Evolutionary conservation across 257 asterid species (phyloP).

Genomic region (Solanum infundibuliforme): DNA sequence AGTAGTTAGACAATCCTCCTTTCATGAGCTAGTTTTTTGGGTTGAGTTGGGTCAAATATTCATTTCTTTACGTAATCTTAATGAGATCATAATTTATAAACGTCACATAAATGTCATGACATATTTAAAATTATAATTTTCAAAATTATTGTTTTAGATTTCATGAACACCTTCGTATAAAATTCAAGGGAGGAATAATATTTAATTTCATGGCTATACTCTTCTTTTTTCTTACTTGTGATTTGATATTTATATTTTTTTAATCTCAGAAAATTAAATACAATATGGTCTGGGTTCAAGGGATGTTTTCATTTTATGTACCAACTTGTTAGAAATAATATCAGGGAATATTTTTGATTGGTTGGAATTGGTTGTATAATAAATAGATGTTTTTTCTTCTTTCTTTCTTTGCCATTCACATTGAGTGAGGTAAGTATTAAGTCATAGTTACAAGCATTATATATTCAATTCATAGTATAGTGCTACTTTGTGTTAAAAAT

Average conservation of each 20-base stretch:
- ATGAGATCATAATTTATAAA: background rate
- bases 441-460: background rate
- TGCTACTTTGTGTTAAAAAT: background rate
- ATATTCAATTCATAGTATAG: background rate
- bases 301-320: background rate
- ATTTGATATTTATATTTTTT: background rate
- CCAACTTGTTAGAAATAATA: background rate
- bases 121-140: background rate
- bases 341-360: background rate
- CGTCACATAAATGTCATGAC: background rate
- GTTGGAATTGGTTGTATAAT: background rate
- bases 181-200: background rate
- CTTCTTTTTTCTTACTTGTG: background rate
- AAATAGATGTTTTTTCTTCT: background rate
- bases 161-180: background rate
- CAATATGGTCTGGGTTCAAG: background rate
- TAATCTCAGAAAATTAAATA: background rate
- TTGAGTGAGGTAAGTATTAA: background rate
- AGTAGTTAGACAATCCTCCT: background rate
- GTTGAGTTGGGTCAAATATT: too few species aligned
- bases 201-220: background rate
- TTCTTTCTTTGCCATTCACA: background rate
- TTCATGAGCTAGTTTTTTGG: background rate
- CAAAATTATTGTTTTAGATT: background rate
- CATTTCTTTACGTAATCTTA: background rate